Evolutionary conservation across 768 basidiomycete genomes (phyloP), one percentile per base, ranked within the genome.

Genomic region (Amanita pseudoporphyria): DNA sequence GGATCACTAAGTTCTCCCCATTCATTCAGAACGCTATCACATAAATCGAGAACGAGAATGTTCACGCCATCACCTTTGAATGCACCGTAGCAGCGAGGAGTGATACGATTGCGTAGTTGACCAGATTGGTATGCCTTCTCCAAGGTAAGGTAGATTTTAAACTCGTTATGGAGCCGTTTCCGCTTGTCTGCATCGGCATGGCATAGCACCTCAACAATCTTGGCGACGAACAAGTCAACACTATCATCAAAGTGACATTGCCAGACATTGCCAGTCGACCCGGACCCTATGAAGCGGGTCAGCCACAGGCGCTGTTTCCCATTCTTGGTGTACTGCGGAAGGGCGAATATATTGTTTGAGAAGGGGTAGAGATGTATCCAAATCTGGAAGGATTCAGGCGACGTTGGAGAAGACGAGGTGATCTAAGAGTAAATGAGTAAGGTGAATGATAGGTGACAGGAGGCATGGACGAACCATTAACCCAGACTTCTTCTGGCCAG

Each of bases 191-290:
- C 52, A 32, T 58, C 55, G 43, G 57, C 31, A n/a, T 7, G 53
- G 53, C 48, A 32, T 51, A 56, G 28, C 21, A 49, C 46, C 45
- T 56, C 53, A 16, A 56, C 54, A 41, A 56, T 40, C 52, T 57
- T 57, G 52, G 37, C 43, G 49, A 36, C 30, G 52, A 57, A 57
- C 14, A 51, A 53, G 45, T 55, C 44, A 35, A 30, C 24, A 36
- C 54, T 35, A 39, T 13, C 45, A 57, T 57, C 54, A 52, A 57
- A 57, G 40, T 36, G 56, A 49, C 56, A 53, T 57, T 55, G 24
- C 56, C 56, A 57, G 45, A 53, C 54, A 49, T 57, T 55, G 51
- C 56, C 56, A 47, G 56, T 55, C 21, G 57, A 58, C 33, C 57
- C 57, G 9, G 47, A 57, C 43, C 33, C 52, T 52, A 57, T 21